Evolutionary conservation across 768 basidiomycete genomes (phyloP), one percentile per base, ranked within the genome.

Genomic region (Amanita muscaria): DNA sequence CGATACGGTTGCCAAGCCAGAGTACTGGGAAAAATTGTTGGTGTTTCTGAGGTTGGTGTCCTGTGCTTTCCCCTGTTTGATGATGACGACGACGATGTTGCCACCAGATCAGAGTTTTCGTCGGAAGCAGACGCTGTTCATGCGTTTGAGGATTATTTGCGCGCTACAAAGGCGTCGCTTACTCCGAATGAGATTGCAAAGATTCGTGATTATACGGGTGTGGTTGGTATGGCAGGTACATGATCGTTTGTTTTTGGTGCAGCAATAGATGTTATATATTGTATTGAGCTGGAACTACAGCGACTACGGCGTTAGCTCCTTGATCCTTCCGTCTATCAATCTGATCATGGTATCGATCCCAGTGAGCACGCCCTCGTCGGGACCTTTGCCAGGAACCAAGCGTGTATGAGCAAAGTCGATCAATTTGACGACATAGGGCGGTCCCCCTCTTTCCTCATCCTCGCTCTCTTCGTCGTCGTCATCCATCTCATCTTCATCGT

Each of bases 381-480:
- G 79, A 3, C 92, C 93, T 53, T 77, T 54, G 0, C 84, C 88
- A 0, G 78, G 74, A 5, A 63, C 69, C 10, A 85, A 50, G 18
- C 73, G 66, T 2, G 91, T 84, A 60, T 98, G 94, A 5, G 92
- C 93, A 59, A 99, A 97, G 66, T 99, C 94, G 52, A 98, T 97
- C 51, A 96, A 64, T 51, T 82, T 83, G 48, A 96, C 70, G 11
- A 70, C 67, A 50, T 74, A 83, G 24, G 77, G 73, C 14, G 69
- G 70, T 24, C 67, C 72, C n/a, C 53, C 63, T 37, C 58, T 66
- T 53, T 55, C 51, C 15, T 42, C 38, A 15, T 53, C 53, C 14
- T 54, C 66, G 1, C 65, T 67, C 0, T 63, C 66, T 0, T 56
- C 64, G 1, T 64, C 64, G 7, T 65, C 65, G 2, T 60, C 66